Percentiles rank a stretch among this genome's conserved stretches.
These are phyloP conservation scores for Solidago caesia DNA, from an alignment of 129 eudicot genomes.

Conservation along the genomic window DNA sequence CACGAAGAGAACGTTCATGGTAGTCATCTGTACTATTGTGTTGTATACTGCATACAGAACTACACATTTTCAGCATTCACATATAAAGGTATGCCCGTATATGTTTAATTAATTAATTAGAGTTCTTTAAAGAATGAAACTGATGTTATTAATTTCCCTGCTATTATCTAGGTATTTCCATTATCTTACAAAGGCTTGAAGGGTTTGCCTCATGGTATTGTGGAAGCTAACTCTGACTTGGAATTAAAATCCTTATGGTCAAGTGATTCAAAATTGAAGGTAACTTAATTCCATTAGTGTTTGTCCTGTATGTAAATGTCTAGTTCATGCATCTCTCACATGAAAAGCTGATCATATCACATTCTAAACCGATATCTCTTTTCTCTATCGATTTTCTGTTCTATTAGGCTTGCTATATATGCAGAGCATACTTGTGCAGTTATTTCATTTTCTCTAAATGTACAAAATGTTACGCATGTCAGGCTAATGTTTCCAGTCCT, in stretches of 20 bases:
- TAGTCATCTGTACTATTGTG: conserved; percentile 61
- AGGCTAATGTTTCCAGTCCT: conserved; percentile 46
- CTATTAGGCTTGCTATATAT: background rate
- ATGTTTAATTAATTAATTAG: background rate
- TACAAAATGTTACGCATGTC: conserved; percentile 5
- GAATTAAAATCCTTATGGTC: conserved; percentile 85
- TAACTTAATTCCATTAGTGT: conserved; percentile 13
- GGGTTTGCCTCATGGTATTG: conserved; percentile 79
- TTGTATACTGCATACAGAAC: conserved; percentile 80
- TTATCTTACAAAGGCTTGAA: conserved; percentile 43
- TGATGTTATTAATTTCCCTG: conserved; percentile 1
- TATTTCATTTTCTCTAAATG: background rate
- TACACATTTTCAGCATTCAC: conserved; percentile 69
- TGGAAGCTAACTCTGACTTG: conserved; percentile 71
- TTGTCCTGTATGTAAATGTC: conserved; percentile 14
- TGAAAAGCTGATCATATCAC: conserved; percentile 2
- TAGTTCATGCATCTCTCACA: background rate
- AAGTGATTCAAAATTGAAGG: conserved; percentile 66
- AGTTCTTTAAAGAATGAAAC: background rate
- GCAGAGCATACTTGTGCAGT: background rate
- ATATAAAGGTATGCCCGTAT: conserved; percentile 60
- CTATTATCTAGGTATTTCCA: conserved; percentile 43
- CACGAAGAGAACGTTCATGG: conserved; percentile 70
- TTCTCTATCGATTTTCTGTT: background rate
- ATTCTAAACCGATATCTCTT: background rate